Evolutionary conservation across 2,329 filamentous ascomycete species (phyloP).

Genomic region (Pochonia chlamydosporia): DNA sequence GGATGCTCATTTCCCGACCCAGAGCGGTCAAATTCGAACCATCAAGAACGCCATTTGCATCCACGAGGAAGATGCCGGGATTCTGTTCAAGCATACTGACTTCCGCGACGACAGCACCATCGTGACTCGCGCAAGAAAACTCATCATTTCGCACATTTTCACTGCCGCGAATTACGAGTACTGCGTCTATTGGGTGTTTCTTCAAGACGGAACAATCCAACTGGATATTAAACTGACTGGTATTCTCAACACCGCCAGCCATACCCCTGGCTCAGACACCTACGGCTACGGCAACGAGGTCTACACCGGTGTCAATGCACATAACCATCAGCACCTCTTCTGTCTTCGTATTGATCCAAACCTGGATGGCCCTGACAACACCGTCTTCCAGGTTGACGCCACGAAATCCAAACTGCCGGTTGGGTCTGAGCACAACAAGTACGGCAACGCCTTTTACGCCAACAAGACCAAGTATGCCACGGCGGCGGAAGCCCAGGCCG

Average conservation of each 20-base stretch:
- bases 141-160: conserved; percentile 87
- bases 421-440: conserved; percentile 75
- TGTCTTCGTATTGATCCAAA: conserved; percentile 84
- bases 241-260: conserved; percentile 85
- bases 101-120: conserved; percentile 86
- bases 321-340: conserved; percentile 96
- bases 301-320: conserved; percentile 73
- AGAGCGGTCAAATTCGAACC: conserved; percentile 63
- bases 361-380: conserved; percentile 79
- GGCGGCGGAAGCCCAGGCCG: conserved; percentile 60
- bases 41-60: conserved; percentile 96
- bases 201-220: conserved; percentile 88
- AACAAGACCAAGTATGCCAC: conserved; percentile 76
- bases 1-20: conserved; percentile 78
- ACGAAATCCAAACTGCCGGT: conserved; percentile 64
- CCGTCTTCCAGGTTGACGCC: conserved; percentile 78
- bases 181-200: conserved; percentile 73
- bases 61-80: conserved; percentile 87
- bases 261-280: conserved; percentile 75
- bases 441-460: conserved; percentile 87
- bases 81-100: conserved; percentile 91
- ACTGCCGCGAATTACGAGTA: conserved; percentile 97
- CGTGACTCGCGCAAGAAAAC: conserved; percentile 50
- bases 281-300: no score
- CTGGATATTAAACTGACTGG: conserved; percentile 88